Evolutionary conservation across 2,329 filamentous ascomycete genomes (phyloP).

Genomic region (Trichothecium sympodiale): DNA sequence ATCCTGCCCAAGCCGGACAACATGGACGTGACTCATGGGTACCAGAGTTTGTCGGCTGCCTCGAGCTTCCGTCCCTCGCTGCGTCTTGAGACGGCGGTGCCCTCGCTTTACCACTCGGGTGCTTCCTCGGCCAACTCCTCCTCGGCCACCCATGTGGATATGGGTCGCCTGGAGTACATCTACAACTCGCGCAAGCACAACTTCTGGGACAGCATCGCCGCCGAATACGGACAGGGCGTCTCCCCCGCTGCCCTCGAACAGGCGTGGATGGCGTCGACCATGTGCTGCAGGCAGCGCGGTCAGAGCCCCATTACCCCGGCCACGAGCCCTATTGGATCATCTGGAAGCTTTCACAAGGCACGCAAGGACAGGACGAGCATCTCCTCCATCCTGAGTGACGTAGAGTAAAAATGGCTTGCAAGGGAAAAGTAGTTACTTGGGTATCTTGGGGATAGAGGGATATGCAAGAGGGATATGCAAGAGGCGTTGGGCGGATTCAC

Average conservation of each 20-base stretch:
- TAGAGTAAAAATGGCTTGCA: no score
- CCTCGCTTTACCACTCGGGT: conserved; percentile 14
- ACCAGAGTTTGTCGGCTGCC: background rate
- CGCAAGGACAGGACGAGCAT: conserved; percentile 3
- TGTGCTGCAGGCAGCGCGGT: conserved; percentile 23
- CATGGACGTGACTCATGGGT: background rate
- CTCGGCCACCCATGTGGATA: conserved; percentile 41
- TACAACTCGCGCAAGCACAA: conserved; percentile 59
- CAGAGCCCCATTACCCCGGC: conserved; percentile 41
- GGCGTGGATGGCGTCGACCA: conserved; percentile 46
- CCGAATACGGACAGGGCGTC: conserved; percentile 56
- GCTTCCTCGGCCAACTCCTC: conserved; percentile 14
- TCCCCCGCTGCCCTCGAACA: conserved; percentile 56
- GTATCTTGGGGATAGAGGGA: no score
- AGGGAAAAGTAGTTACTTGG: no score
- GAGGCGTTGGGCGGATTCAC: no score
- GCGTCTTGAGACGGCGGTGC: conserved; percentile 47
- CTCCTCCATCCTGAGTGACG: conserved; percentile 2
- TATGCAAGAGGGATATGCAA: no score
- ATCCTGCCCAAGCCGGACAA: conserved; percentile 54
- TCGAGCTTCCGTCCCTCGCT: conserved; percentile 29
- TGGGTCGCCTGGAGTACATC: conserved; percentile 55
- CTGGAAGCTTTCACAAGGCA: no score
- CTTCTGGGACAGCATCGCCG: conserved; percentile 64
- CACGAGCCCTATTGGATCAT: conserved; percentile 26